Conservation (phyloP, 192 early-diverging fungal species). For the Spizellomyces punctatus region DNA sequence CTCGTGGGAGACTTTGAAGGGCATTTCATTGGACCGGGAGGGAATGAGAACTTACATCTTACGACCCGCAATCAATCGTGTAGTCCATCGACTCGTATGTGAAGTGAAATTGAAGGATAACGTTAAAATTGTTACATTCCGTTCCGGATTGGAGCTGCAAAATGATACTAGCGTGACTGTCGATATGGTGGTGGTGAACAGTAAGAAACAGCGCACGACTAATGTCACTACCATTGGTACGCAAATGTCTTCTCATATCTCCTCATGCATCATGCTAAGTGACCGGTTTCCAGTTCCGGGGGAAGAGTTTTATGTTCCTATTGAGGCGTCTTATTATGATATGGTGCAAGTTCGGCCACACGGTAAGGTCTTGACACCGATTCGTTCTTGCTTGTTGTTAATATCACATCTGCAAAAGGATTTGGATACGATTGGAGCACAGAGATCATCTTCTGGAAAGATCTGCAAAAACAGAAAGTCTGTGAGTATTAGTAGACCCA, state of each 20-base stretch:
- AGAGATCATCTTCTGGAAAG: slow-evolving; percentile 81
- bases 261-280: slow-evolving; percentile 45
- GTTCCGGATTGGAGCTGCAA: slow-evolving; percentile 78
- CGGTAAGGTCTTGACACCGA: slow-evolving; percentile 38
- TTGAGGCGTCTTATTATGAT: slow-evolving; percentile 81
- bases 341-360: slow-evolving; percentile 79
- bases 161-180: slow-evolving; percentile 80
- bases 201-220: slow-evolving; percentile 58
- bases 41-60: slow-evolving; percentile 78
- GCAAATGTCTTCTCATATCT: neutral
- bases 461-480: slow-evolving; percentile 54
- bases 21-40: slow-evolving; percentile 87
- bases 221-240: neutral
- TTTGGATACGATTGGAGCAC: slow-evolving; percentile 88
- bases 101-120: slow-evolving; percentile 86
- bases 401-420: slow-evolving; percentile 42
- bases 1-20: slow-evolving; percentile 90
- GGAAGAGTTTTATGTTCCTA: slow-evolving; percentile 82
- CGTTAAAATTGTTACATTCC: slow-evolving; percentile 90
- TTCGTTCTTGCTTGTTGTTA: neutral
- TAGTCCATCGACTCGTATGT: slow-evolving; percentile 82
- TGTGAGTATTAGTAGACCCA: slow-evolving; percentile 2
- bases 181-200: slow-evolving; percentile 78
- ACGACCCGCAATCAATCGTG: slow-evolving; percentile 76
- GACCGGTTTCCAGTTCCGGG: slow-evolving; percentile 60